These are phyloP conservation scores for Chalciporus chontae DNA, from an alignment of 768 basidiomycete genomes.

Conservation along the genomic window DNA sequence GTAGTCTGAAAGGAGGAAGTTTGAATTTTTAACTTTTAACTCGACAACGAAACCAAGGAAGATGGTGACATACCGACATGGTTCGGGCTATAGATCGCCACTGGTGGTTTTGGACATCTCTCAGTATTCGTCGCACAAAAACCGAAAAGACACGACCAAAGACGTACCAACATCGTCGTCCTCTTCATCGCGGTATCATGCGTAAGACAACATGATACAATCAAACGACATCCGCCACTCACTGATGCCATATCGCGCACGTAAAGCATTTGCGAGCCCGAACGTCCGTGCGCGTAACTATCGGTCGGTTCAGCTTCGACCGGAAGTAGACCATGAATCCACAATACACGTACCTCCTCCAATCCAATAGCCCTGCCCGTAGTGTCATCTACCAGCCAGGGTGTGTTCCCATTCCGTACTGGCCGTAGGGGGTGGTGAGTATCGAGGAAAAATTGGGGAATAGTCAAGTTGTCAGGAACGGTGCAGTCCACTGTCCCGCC, in stretches of 20 bases:
- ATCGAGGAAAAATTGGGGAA: conserved; percentile 66
- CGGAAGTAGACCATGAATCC: neutral
- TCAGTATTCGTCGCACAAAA: conserved; percentile 1
- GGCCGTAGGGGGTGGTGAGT: conserved; percentile 42
- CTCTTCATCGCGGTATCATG: conserved; percentile 28
- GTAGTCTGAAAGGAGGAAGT: conserved; percentile 42
- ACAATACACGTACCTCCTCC: conserved; percentile 43
- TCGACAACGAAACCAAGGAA: neutral
- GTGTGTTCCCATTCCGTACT: conserved; percentile 38
- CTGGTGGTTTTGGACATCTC: conserved; percentile 27
- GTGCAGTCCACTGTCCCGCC: conserved; percentile 30
- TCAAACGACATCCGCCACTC: conserved; percentile 10
- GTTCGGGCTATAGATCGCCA: conserved; percentile 64
- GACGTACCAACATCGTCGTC: conserved; percentile 50
- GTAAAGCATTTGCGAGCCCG: conserved; percentile 53
- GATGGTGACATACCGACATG: conserved; percentile 45
- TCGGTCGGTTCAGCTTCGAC: neutral
- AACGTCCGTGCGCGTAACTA: conserved; percentile 43
- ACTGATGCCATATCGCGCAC: conserved; percentile 48
- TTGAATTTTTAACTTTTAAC: neutral
- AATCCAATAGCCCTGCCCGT: conserved; percentile 42
- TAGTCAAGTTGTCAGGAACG: conserved; percentile 60
- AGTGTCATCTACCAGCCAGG: conserved; percentile 60
- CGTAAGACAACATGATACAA: conserved; percentile 1
- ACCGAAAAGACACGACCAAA: neutral